Conservation (phyloP, 2,329 filamentous ascomycete species). For the Botrytis sinoallii region DNA sequence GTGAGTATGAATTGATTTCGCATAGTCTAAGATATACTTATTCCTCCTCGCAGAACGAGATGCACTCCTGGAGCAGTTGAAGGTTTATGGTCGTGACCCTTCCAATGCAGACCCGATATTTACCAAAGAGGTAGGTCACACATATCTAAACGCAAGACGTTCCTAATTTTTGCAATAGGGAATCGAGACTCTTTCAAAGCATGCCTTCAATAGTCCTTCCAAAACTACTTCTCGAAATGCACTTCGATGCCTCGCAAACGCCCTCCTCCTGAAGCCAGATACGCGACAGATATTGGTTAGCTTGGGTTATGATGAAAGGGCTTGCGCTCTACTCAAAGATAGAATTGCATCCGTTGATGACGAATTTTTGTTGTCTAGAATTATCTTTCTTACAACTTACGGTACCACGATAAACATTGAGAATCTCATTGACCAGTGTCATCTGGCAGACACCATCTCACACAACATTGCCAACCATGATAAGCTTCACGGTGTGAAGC, state of each 20-base stretch:
- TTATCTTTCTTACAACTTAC: conserved; percentile 79
- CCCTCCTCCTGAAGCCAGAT: conserved; percentile 65
- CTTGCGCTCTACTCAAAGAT: conserved; percentile 68
- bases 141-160: conserved; percentile 11
- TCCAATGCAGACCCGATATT: conserved; percentile 78
- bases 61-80: conserved; percentile 63
- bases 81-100: conserved; percentile 72
- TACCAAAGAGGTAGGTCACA: conserved; percentile 61
- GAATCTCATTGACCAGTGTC: conserved; percentile 61
- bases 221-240: conserved; percentile 68
- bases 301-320: conserved; percentile 62
- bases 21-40: not conserved
- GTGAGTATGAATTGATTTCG: conserved; percentile 45
- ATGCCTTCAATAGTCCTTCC: conserved; percentile 68
- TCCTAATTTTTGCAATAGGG: conserved; percentile 51
- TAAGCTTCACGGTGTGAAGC: conserved; percentile 45
- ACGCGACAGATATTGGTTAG: conserved; percentile 73
- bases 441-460: conserved; percentile 65
- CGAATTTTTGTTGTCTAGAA: conserved; percentile 78
- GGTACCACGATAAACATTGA: conserved; percentile 65
- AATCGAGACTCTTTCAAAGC: conserved; percentile 66
- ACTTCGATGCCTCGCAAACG: conserved; percentile 80
- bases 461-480: conserved; percentile 70
- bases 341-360: conserved; percentile 65
- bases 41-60: conserved; percentile 54